phyloP scores from a whole-genome alignment of 306 rosid species.

The Medicago lupulina region DNA sequence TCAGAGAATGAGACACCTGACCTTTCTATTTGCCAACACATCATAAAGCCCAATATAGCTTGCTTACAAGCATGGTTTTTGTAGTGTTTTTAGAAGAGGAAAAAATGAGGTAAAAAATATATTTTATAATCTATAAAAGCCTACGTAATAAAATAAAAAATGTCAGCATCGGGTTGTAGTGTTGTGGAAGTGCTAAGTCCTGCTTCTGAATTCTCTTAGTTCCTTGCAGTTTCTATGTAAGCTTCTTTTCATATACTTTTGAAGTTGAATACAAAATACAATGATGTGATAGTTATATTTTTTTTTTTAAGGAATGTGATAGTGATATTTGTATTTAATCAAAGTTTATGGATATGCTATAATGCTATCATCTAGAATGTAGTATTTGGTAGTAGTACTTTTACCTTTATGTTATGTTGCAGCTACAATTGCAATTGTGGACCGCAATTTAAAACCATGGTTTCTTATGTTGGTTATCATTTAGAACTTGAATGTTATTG shows the following conservation, averaged over 20 bases:
- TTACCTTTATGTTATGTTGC: not conserved
- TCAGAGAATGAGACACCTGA: not conserved
- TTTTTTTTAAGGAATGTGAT: not conserved
- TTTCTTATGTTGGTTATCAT: too few relatives aligned
- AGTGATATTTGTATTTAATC: not conserved
- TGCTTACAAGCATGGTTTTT: not conserved
- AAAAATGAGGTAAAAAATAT: too few relatives aligned
- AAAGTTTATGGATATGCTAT: not conserved
- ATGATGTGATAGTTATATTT: not conserved
- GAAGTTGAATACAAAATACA: not conserved
- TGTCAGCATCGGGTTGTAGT: not conserved
- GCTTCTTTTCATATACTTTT: constrained; percentile 19
- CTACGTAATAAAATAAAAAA: not conserved
- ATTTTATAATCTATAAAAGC: not conserved
- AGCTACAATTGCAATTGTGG: too few relatives aligned
- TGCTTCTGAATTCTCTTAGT: constrained; percentile 15
- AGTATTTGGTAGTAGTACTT: not conserved
- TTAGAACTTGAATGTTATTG: not conserved
- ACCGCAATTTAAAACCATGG: too few relatives aligned
- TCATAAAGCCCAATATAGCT: not conserved
- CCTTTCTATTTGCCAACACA: not conserved
- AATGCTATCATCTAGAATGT: not conserved
- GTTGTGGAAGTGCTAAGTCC: constrained; percentile 13
- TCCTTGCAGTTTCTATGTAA: constrained; percentile 11
- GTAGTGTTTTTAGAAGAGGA: too few relatives aligned